Evolutionary conservation across 1,284 basidiomycete genomes (phyloP), one percentile per base, ranked within the genome.

Genomic region (Athelia sp.): DNA sequence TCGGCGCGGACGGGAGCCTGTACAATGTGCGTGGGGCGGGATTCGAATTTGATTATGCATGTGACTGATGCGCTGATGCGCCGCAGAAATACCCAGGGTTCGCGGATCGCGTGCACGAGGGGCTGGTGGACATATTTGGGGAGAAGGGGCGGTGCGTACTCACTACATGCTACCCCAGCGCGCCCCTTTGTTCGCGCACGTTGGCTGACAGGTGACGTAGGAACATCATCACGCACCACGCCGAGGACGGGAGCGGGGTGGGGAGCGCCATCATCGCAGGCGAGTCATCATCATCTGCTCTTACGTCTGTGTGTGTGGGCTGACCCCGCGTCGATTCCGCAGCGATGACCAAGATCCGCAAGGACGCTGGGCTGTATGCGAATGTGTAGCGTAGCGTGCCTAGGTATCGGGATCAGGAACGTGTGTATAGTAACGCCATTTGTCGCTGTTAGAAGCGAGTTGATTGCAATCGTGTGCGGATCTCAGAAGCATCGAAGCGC

Each of bases 11-110:
- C 65, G 94, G 94, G 2, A 90, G 87, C 22, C 69, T 98, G 59
- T 97, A 97, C 71, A 93, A 94, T 64, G 93, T 93, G 53, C 56
- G 87, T 75, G 46, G 47, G n/a, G n/a, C n/a, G n/a, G n/a, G n/a
- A n/a, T n/a, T n/a, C n/a, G n/a, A n/a, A n/a, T n/a, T n/a, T n/a
- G n/a, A n/a, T n/a, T n/a, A n/a, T n/a, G n/a, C n/a, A n/a, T n/a
- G n/a, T n/a, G n/a, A 38, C 50, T 49, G 22, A 50, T 52, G 45
- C n/a, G 19, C 34, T 45, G 38, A 31, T 36, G n/a, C n/a, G n/a
- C n/a, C n/a, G n/a, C 58, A 94, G 92, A 97, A 95, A 90, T 97
- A 97, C 70, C 93, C 93, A 35, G 83, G 87, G 45, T 98, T 97
- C 62, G 81, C 93, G 38, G 87, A 96, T 58, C 78, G 92, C 50